Percentiles rank a stretch among this genome's conserved stretches.
Conservation (phyloP, 345 rosid genomes). For the Alliaria petiolata region DNA sequence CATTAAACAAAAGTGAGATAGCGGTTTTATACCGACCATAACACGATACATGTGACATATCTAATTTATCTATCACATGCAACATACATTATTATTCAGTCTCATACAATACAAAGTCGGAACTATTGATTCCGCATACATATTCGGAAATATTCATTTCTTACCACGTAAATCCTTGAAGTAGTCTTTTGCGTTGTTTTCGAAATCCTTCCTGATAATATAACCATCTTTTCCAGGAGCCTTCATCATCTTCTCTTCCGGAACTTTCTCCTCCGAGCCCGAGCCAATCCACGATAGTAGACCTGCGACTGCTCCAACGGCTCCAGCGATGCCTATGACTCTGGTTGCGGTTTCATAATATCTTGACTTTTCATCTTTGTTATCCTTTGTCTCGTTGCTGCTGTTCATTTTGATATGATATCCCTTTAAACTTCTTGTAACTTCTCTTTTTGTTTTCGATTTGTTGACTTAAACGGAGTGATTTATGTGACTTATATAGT, state of each 20-base stretch:
- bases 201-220: not conserved
- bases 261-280: not conserved
- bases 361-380: not conserved
- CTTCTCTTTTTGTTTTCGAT: not conserved
- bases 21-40: no score
- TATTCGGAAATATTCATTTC: not conserved
- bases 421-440: not conserved
- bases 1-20: no score
- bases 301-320: conserved; percentile 2
- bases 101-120: not conserved
- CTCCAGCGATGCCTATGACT: conserved; percentile 8
- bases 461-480: not conserved
- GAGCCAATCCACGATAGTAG: not conserved
- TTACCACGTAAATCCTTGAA: conserved; percentile 1
- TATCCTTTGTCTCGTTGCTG: not conserved
- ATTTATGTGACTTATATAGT: not conserved
- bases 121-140: not conserved
- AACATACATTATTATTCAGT: no score
- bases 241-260: conserved; percentile 18
- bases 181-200: conserved; percentile 2
- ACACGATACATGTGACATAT: no score
- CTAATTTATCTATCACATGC: no score
- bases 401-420: not conserved
- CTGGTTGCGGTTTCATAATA: not conserved
- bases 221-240: conserved; percentile 14